Evolutionary conservation across 805 yeast species (phyloP).

Genomic region (Vanderwaltozyma verrucispora): DNA sequence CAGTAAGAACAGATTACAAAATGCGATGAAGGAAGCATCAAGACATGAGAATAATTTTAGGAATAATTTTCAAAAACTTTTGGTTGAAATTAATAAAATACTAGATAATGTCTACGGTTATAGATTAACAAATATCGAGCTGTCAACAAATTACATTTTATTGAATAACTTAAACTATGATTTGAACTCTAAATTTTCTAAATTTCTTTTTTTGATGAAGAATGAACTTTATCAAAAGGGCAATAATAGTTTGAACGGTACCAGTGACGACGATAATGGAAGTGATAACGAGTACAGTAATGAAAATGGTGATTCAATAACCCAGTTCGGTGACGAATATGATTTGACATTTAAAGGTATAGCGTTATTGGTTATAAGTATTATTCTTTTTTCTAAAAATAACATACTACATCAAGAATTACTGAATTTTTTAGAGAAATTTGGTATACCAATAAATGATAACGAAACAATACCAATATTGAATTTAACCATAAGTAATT

Average conservation of each 20-base stretch:
- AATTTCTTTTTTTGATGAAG: slow-evolving; percentile 5
- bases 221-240: slow-evolving; percentile 10
- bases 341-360: slow-evolving; percentile 19
- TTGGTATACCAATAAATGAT: slow-evolving; percentile 24
- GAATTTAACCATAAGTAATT: slow-evolving; percentile 14
- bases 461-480: slow-evolving; percentile 17
- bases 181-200: no score
- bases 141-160: no score
- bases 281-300: slow-evolving; percentile 12
- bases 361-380: slow-evolving; percentile 11
- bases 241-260: slow-evolving; percentile 5
- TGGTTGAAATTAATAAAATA: slow-evolving; percentile 10
- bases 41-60: slow-evolving; percentile 12
- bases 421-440: slow-evolving; percentile 7
- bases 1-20: slow-evolving; percentile 12
- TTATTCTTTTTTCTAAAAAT: slow-evolving; percentile 22
- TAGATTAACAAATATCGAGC: slow-evolving; percentile 9
- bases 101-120: slow-evolving; percentile 23
- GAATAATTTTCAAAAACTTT: slow-evolving; percentile 9
- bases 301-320: slow-evolving; percentile 7
- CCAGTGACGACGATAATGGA: slow-evolving; percentile 12
- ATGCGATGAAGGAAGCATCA: slow-evolving; percentile 11
- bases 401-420: slow-evolving; percentile 21
- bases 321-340: slow-evolving; percentile 12
- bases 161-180: no score